Evolutionary conservation across 768 basidiomycete species (phyloP).

Genomic region (Pleurotus cornucopiae): DNA sequence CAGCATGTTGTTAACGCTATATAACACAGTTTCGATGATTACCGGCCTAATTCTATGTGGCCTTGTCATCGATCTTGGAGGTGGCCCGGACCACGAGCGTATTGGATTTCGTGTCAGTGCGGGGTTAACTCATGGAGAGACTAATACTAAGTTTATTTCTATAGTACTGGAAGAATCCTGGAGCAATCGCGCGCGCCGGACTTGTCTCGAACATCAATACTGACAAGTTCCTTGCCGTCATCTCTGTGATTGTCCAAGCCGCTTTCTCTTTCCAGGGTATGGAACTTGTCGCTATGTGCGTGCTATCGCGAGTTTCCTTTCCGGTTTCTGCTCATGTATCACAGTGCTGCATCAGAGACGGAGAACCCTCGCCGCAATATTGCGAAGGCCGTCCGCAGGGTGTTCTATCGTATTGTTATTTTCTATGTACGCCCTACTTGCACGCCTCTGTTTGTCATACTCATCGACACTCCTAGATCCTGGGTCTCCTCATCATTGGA

Average conservation of each 20-base stretch:
- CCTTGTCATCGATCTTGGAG: conserved; percentile 73
- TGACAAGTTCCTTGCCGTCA: conserved; percentile 40
- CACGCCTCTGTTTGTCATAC: too few relatives aligned
- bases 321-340: neutral
- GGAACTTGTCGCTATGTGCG: conserved; percentile 65
- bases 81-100: conserved; percentile 62
- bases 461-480: conserved; percentile 32
- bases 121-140: neutral
- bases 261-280: conserved; percentile 77
- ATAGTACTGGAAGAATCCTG: conserved; percentile 71
- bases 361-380: conserved; percentile 76
- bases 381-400: conserved; percentile 65
- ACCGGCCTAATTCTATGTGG: conserved; percentile 53
- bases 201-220: conserved; percentile 36
- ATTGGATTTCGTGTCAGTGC: conserved; percentile 58
- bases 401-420: conserved; percentile 74
- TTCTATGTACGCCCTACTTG: conserved; percentile 52
- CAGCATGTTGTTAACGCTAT: neutral
- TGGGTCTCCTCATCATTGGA: conserved; percentile 69
- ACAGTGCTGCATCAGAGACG: conserved; percentile 68
- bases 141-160: neutral
- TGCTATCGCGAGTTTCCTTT: neutral
- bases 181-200: conserved; percentile 42
- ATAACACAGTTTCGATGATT: conserved; percentile 46
- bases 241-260: conserved; percentile 42